Evolutionary conservation across 2,329 filamentous ascomycete genomes (phyloP).

Genomic region (Neopestalotiopsis rosae): DNA sequence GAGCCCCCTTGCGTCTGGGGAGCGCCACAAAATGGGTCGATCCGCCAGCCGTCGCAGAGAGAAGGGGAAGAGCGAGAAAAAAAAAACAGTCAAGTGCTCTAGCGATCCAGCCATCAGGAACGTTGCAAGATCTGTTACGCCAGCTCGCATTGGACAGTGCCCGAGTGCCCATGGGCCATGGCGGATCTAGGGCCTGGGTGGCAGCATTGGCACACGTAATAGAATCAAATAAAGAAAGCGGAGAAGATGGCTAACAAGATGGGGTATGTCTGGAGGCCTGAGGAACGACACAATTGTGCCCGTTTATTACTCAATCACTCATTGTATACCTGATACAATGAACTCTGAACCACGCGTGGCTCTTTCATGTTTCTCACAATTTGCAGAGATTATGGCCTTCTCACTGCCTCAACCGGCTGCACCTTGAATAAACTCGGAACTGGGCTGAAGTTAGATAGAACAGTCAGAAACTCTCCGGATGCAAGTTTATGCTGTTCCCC

Average conservation of each 20-base stretch:
- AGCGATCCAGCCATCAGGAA: background rate
- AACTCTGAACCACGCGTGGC: too few relatives aligned
- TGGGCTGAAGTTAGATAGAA: background rate
- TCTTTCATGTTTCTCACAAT: too few relatives aligned
- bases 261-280: too few relatives aligned
- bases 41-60: background rate
- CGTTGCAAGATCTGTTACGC: background rate
- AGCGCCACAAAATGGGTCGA: background rate
- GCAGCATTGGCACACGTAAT: conserved; percentile 12
- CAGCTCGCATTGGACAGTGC: background rate
- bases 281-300: too few relatives aligned
- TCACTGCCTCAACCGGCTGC: background rate
- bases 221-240: conserved; percentile 5
- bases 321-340: too few relatives aligned
- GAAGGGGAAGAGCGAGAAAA: background rate
- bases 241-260: background rate
- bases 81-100: too few relatives aligned
- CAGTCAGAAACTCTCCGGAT: background rate
- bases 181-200: background rate
- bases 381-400: too few relatives aligned
- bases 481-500: background rate
- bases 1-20: background rate
- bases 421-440: conserved; percentile 2
- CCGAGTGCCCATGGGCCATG: background rate
- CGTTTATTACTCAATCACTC: too few relatives aligned